Conservation (phyloP, 2,329 filamentous ascomycete genomes). For the Hypoxylon sp. region DNA sequence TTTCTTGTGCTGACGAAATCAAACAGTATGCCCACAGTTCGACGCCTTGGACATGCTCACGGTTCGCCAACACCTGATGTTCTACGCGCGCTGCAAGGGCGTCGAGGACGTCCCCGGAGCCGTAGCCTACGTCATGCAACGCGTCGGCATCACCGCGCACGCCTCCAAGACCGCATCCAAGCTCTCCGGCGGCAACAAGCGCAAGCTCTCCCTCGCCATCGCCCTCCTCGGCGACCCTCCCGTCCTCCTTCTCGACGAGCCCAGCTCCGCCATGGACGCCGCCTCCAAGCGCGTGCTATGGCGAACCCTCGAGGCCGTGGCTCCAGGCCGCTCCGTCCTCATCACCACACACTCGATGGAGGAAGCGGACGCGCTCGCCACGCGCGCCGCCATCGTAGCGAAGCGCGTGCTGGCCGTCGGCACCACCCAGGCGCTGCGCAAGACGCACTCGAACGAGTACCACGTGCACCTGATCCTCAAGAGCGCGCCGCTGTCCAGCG, state of each 20-base stretch:
- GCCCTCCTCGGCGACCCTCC: slow-evolving; percentile 82
- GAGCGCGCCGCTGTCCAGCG: slow-evolving; percentile 45
- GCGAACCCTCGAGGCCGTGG: slow-evolving; percentile 76
- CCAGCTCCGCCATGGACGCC: slow-evolving; percentile 81
- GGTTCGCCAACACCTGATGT: slow-evolving; percentile 77
- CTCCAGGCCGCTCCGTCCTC: slow-evolving; percentile 76
- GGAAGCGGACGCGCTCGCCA: slow-evolving; percentile 82
- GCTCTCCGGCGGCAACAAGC: slow-evolving; percentile 82
- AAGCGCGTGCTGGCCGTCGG: slow-evolving; percentile 48
- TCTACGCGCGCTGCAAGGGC: slow-evolving; percentile 80
- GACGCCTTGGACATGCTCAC: slow-evolving; percentile 83
- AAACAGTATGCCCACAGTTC: slow-evolving; percentile 77
- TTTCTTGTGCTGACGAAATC: slow-evolving; percentile 5
- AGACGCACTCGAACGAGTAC: slow-evolving; percentile 50
- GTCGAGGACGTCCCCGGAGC: slow-evolving; percentile 74
- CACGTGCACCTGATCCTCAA: slow-evolving; percentile 50
- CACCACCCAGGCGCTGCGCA: slow-evolving; percentile 48
- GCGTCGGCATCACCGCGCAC: slow-evolving; percentile 76
- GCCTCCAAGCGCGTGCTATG: slow-evolving; percentile 82
- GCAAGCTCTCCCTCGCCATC: slow-evolving; percentile 81
- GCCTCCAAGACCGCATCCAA: slow-evolving; percentile 74
- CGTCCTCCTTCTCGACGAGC: slow-evolving; percentile 82
- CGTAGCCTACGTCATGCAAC: slow-evolving; percentile 74
- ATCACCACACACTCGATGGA: slow-evolving; percentile 87
- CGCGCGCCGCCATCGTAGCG: slow-evolving; percentile 72